Base-by-base conservation (phyloP, 2,329 filamentous ascomycete genomes). In the Cordyceps cicadae region DNA sequence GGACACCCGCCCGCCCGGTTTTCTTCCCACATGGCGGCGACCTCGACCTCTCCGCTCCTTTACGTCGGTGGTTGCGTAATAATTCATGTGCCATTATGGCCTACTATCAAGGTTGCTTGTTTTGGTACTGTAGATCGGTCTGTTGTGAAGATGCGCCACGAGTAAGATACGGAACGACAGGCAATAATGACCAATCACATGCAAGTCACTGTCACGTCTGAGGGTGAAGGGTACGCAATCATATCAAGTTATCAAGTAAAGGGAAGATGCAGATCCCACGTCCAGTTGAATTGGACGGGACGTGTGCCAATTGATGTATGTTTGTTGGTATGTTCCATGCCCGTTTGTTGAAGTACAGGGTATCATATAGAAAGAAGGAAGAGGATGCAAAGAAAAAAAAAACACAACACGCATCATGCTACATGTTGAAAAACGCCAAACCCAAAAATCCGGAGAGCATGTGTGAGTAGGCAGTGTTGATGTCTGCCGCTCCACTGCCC, bases 291-390 rank as follows among this genome's bases (percentile, higher is more conserved):
- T 53, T 66, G 63, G 68, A 69, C 64, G 53, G 59, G 56, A 64
- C 66, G 53, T 62, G 24, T 51, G 52, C 59, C 60, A 14, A n/a
- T 54, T 54, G 29, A n/a, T 21, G 12, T 45, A 21, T 29, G 29
- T 24, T 4, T 43, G 41, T 21, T 3, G 9, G 21, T 4, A 46
- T 48, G 14, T 37, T 51, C 11, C 49, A 26, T 62, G 37, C 64
- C 68, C 67, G 68, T 24, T 62, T 67, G 70, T 71, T 72, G 72
- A 71, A 68, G 67, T 67, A 66, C 69, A 62, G 69, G 70, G 74
- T 72, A 76, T 75, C 65, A 68, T 69, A 61, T 64, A 64, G 60
- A 59, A 64, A 50, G 32, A 54, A 63, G 59, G 11, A 37, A 37
- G 34, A 37, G 12, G 39, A 54, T 14, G 37, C 12, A 50, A 37